Percentiles rank a stretch among this genome's conserved stretches.
Conservation (phyloP, 768 basidiomycete genomes). For the Leccinum ochraceum region DNA sequence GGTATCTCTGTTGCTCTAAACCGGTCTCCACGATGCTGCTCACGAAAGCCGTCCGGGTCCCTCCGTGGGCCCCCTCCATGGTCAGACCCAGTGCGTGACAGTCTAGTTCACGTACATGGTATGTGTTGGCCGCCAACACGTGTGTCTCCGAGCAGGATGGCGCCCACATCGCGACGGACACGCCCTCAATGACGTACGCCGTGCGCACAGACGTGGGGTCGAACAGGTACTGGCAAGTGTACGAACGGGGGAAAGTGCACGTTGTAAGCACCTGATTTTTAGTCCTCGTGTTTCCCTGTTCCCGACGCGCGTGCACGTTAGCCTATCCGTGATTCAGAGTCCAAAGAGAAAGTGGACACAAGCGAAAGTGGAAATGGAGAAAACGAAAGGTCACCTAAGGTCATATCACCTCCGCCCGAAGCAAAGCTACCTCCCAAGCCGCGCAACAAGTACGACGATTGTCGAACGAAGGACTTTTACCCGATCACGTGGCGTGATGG, state of each 20-base stretch:
- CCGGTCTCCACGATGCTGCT: too few species aligned
- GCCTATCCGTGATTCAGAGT: slow-evolving; percentile 44
- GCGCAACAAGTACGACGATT: slow-evolving; percentile 35
- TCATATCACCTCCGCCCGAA: not conserved
- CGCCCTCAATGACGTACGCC: slow-evolving; percentile 40
- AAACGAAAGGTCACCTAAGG: not conserved
- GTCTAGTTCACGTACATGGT: slow-evolving; percentile 41
- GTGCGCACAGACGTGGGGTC: slow-evolving; percentile 40
- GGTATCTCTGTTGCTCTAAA: not conserved
- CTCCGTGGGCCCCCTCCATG: too few species aligned
- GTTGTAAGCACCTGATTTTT: slow-evolving; percentile 45
- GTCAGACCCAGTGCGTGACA: slow-evolving; percentile 16
- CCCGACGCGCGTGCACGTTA: slow-evolving; percentile 21
- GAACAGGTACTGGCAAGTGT: slow-evolving; percentile 48
- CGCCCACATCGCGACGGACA: slow-evolving; percentile 55
- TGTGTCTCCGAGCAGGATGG: slow-evolving; percentile 39
- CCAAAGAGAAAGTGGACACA: not conserved
- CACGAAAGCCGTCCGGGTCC: too few species aligned
- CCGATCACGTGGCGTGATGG: slow-evolving; percentile 71
- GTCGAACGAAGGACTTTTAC: slow-evolving; percentile 50
- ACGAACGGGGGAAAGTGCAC: slow-evolving; percentile 56
- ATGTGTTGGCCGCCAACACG: slow-evolving; percentile 53
- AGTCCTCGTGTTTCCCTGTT: not conserved
- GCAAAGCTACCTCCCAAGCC: slow-evolving; percentile 31
- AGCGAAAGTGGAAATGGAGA: not conserved